Evolutionary conservation across 1,139 yeast genomes (phyloP).

Genomic region (Ogataea hybrid): DNA sequence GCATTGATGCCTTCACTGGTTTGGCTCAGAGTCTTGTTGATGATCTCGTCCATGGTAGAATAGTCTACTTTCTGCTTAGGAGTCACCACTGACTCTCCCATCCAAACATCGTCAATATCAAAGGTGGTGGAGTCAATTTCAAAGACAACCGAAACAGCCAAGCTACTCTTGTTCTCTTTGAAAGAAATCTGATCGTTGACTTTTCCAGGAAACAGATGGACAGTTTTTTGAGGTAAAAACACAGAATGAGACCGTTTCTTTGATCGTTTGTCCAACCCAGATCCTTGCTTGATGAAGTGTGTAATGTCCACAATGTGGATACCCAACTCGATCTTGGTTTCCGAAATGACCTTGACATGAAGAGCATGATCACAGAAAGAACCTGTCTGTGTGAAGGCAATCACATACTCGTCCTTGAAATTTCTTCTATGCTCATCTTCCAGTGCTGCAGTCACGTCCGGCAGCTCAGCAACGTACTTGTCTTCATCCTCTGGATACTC

Average conservation of each 20-base stretch:
- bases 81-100: conserved; percentile 68
- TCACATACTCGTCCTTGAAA: conserved; percentile 59
- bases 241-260: conserved; percentile 90
- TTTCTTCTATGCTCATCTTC: conserved; percentile 47
- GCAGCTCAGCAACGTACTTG: conserved; percentile 28
- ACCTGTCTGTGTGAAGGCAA: conserved; percentile 65
- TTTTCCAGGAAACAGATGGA: conserved; percentile 66
- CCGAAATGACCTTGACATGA: conserved; percentile 62
- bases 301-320: conserved; percentile 83
- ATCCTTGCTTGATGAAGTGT: conserved; percentile 65
- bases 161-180: conserved; percentile 54
- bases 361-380: conserved; percentile 71
- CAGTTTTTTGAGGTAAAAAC: conserved; percentile 76
- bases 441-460: conserved; percentile 31
- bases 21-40: conserved; percentile 26
- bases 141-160: conserved; percentile 79
- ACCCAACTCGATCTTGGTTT: conserved; percentile 65
- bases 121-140: conserved; percentile 73
- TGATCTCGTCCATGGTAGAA: conserved; percentile 51
- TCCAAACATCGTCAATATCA: conserved; percentile 73
- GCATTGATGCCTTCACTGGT: conserved; percentile 45
- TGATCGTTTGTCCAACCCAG: conserved; percentile 82
- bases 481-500: conserved; percentile 60
- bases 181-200: conserved; percentile 64
- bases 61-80: conserved; percentile 58